Evolutionary conservation across 73 alveolate species (phyloP).

Genomic region (Effrenium voratum): DNA sequence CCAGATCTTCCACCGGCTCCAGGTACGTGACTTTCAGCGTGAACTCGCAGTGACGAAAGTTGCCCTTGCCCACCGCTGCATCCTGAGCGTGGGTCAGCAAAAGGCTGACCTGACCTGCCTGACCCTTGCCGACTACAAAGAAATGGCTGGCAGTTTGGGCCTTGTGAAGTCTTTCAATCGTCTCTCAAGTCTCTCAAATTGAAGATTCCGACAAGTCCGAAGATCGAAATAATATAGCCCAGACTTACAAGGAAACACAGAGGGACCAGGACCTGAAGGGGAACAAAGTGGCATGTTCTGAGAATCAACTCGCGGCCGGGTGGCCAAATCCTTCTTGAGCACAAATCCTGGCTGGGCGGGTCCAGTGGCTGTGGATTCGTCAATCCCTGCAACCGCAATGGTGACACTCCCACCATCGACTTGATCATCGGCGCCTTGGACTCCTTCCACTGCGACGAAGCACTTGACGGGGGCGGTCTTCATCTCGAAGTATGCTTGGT

Average conservation of each 20-base stretch:
- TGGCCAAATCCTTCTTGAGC: neutral
- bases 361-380: neutral
- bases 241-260: too few relatives aligned
- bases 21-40: neutral
- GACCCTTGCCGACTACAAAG: neutral
- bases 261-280: too few relatives aligned
- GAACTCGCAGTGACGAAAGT: neutral
- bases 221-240: too few relatives aligned
- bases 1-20: neutral
- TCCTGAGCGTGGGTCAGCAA: neutral
- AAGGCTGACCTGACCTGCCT: neutral
- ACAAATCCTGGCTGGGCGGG: neutral
- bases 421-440: neutral
- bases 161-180: neutral
- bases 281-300: too few relatives aligned
- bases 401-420: too few relatives aligned
- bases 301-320: too few relatives aligned
- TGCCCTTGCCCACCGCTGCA: neutral
- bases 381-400: neutral
- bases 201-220: neutral
- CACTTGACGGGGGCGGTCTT: neutral
- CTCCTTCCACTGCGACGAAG: neutral
- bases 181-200: neutral
- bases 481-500: neutral
- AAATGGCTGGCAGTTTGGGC: neutral